Base-by-base conservation (phyloP, 31 red algal genomes). In the Odonthalia washingtoniensis region DNA sequence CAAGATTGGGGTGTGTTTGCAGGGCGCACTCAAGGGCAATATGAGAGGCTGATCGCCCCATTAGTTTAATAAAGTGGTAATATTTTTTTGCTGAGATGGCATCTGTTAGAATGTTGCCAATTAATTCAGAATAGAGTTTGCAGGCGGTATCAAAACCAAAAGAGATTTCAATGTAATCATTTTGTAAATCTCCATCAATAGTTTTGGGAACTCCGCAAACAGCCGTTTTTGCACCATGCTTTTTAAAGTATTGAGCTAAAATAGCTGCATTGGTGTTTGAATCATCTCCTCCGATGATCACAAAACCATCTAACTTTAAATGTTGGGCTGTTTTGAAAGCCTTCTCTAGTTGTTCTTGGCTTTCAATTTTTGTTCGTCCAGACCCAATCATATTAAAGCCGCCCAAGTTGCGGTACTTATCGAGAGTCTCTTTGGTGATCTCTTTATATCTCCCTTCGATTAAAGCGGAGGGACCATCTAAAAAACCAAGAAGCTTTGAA, bases 131-230 rank as follows among this genome's bases (percentile, higher is more conserved):
- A 69, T 99, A 99, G 3, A 82, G 65, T 83, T 99, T 99, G 45
- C 67, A 66, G 34, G 97, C 94, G n/a, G 97, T 96, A 77, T 99
- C 97, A 81, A 99, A 99, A 40, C 97, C 97, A 61, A 99, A 99
- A 1, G 89, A 94, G 16, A 89, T 83, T 90, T 99, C 92, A 57
- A 99, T 78, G 45, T 96, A 87, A 31, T 60, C 89, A 82, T 96
- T 96, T 12, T 94, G 82, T 84, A 99, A 75, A 65, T 99, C 97
- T 57, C 91, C 93, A 70, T 99, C 97, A 81, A 99, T 96, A 35
- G 97, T 99, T 79, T 99, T 99, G 37, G 97, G 97, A 26, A 87
- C 94, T 9, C 97, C 97, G 53, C 95, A 89, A 46, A 99, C 97
- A 70, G 64, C 76, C 40, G 91, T 95, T 60, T 82, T 92, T 37